Evolutionary conservation across 2,329 filamentous ascomycete genomes (phyloP).

Genomic region (Colletotrichum destructivum): DNA sequence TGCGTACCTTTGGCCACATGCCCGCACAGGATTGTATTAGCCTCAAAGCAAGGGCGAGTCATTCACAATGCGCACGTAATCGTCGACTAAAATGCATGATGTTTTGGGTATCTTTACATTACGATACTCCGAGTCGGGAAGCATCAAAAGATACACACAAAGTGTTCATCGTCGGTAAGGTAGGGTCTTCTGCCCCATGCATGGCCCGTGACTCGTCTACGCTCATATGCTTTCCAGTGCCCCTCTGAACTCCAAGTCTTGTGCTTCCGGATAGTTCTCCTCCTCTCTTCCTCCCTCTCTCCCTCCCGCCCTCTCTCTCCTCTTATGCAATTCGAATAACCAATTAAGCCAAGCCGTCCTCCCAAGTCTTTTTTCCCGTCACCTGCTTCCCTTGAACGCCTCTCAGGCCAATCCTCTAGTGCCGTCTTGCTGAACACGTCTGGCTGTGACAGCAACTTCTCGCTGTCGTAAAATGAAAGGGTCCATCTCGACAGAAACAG

Average conservation of each 20-base stretch:
- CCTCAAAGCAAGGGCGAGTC: not conserved
- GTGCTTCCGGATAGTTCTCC: constrained; percentile 23
- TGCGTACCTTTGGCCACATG: not conserved
- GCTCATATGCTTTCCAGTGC: constrained; percentile 15
- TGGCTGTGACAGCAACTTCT: constrained; percentile 4
- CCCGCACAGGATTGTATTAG: not conserved
- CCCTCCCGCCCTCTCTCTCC: not conserved
- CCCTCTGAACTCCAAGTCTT: constrained; percentile 29
- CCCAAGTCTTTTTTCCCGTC: constrained; percentile 31
- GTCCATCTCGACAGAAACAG: not conserved
- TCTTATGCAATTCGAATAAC: not conserved
- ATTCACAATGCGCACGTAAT: not conserved
- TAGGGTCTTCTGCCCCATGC: not conserved
- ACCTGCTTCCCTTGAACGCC: constrained; percentile 26
- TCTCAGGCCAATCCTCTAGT: constrained; percentile 18
- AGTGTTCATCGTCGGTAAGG: constrained; percentile 10
- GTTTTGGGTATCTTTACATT: constrained; percentile 21
- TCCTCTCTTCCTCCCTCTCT: not conserved
- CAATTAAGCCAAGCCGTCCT: constrained; percentile 21
- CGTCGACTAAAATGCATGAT: not conserved
- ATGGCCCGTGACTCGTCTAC: constrained; percentile 20
- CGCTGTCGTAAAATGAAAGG: not conserved
- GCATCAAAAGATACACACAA: constrained; percentile 2
- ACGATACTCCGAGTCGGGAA: constrained; percentile 1
- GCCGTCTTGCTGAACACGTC: not conserved